Base-by-base conservation (phyloP, 805 yeast species). In the Starmerella lactis-condensi region DNA sequence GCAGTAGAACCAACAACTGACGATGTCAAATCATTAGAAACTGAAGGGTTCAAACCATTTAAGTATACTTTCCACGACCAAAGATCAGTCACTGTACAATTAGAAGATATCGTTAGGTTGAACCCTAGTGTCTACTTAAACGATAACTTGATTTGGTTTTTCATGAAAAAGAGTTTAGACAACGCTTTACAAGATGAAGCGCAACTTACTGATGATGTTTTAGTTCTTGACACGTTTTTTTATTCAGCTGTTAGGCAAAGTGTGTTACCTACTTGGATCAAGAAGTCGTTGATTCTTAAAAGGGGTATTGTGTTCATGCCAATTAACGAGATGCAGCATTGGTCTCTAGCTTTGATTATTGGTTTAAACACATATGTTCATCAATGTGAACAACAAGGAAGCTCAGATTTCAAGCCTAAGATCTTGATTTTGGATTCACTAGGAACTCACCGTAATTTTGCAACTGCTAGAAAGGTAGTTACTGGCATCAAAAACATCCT, bases 141-240 rank as follows among this genome's bases (percentile, higher is more conserved):
- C 54, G 98, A 89, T 47, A 67, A 75, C 0, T 58, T 89, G 30
- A 73, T 89, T 33, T 93, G 81, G 51, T 85, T 85, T 48, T 82
- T 78, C 45, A 60, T 79, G 59, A 45, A 49, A 43, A 30, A 45
- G 47, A 24, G 31, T 18, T 43, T 32, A 28, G 51, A 31, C 29
- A 36, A 37, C 32, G 60, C 54, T 37, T 60, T 8, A 17, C 41
- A n/a, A 36, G 38, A 10, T 5, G 43, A 48, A 4, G 45, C 54
- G 4, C 42, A 58, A 9, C 31, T 41, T 6, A 52, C 56, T 2
- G 47, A 54, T 6, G 61, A 65, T 4, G 65, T 60, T 2, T 61
- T 65, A 43, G 61, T 82, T 1, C 67, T 89, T 51, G 77, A 79
- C 44, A 75, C 94, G 0, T 89, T 78, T 50, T 83, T 89, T 51